Conservation (phyloP, 2,329 filamentous ascomycete species). For the Macrophomina tecta region DNA sequence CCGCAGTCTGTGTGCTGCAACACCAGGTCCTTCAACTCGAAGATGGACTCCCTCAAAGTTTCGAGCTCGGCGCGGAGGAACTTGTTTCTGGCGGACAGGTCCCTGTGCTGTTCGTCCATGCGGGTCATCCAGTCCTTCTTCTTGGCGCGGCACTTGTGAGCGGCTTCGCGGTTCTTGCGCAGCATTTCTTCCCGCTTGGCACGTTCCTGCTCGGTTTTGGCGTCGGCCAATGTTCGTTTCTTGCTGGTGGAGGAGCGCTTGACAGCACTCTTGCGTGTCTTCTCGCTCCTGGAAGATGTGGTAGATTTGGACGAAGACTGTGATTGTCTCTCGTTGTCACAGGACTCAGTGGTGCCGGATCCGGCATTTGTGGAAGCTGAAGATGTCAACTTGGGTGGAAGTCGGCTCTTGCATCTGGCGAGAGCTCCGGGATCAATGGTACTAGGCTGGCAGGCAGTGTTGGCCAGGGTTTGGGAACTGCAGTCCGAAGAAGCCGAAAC, state of each 20-base stretch:
- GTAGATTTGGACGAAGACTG: not conserved
- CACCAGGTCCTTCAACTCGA: conserved; percentile 24
- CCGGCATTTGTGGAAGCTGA: not conserved
- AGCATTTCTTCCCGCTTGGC: conserved; percentile 63
- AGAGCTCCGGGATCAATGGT: not conserved
- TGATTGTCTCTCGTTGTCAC: not conserved
- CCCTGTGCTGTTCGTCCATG: conserved; percentile 48
- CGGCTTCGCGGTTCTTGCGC: conserved; percentile 69
- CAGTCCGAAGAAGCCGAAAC: not conserved
- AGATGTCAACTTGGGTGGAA: not conserved
- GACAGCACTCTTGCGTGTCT: not conserved
- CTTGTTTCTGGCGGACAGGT: conserved; percentile 38
- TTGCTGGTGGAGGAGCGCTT: not conserved
- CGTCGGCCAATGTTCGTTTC: not conserved
- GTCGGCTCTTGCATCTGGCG: not conserved
- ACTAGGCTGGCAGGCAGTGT: not conserved
- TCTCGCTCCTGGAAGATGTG: not conserved
- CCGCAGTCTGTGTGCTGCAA: conserved; percentile 37
- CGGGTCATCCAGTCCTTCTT: conserved; percentile 58
- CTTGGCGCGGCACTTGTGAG: conserved; percentile 72
- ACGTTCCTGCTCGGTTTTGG: not conserved
- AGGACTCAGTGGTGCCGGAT: not conserved
- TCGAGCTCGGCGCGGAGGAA: conserved; percentile 32
- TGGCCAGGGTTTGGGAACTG: not conserved
- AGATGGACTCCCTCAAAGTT: not conserved